phyloP scores from a whole-genome alignment of 31 red algal species.

The Pterothamnion heteromorphum region DNA sequence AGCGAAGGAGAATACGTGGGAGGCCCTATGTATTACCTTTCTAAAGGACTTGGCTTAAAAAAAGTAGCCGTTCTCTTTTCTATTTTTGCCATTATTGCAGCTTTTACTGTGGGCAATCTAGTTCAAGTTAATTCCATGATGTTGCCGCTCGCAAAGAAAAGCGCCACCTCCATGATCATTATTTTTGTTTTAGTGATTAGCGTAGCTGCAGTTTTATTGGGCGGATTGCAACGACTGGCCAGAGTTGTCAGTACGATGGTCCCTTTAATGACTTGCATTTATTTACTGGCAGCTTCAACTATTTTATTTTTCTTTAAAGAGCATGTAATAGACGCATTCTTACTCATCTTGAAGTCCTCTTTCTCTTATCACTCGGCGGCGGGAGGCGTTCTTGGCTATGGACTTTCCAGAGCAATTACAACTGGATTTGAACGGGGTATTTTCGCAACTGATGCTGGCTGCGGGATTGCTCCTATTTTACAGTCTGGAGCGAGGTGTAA shows the following conservation, averaged over 20 bases:
- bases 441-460: slow-evolving; percentile 44
- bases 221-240: slow-evolving; percentile 24
- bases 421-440: slow-evolving; percentile 17
- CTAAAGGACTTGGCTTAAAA: slow-evolving; percentile 24
- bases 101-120: neutral
- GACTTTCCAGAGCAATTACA: neutral
- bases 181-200: neutral
- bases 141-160: neutral
- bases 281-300: neutral
- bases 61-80: slow-evolving; percentile 5
- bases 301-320: neutral
- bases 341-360: neutral
- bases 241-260: neutral
- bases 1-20: neutral
- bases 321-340: neutral
- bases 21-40: slow-evolving; percentile 36
- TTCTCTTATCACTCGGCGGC: neutral
- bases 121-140: neutral
- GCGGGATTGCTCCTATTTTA: slow-evolving; percentile 24
- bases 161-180: neutral
- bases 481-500: slow-evolving; percentile 23
- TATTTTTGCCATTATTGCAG: neutral
- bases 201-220: slow-evolving; percentile 18
- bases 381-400: slow-evolving; percentile 2
- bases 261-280: slow-evolving; percentile 14